Base-by-base conservation (phyloP, 495 filamentous ascomycete species). In the Collariella sp. region DNA sequence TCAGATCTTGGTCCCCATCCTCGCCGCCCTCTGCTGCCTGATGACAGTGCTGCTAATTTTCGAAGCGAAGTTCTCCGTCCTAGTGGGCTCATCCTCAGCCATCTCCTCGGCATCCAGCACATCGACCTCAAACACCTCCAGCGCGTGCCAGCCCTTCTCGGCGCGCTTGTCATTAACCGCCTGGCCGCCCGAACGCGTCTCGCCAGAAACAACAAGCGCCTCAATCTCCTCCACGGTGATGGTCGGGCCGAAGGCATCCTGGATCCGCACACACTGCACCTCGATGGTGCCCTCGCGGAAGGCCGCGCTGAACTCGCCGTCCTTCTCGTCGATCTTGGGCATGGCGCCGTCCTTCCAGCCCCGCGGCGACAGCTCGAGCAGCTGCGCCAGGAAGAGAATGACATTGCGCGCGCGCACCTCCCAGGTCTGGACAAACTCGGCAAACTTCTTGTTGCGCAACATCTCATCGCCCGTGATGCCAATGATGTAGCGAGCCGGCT, bases 81-180 rank as follows among this genome's bases (percentile, higher is more conserved):
- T 62, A 7, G 48, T 59, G 3, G 60, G 59, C 36, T 50, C 57
- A 16, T 65, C 78, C 26, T 31, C 26, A 7, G 76, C 64, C 29
- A 76, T 67, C 38, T 85, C 85, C 11, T 78, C 76, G 10, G 83
- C 76, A 67, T 90, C 83, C 18, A 96, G 78, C 33, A 96, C 90
- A 59, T 93, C 89, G n/a, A 97, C 86, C 67, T 93, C 89, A 65
- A 90, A 95, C 7, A 93, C 80, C 26, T 88, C 83, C 47, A 97
- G 72, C 34, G 68, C 63, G 33, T 73, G 62, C 89, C 89, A 97
- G 2, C 87, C 88, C 54, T 85, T 84, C 69, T 88, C 86, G 36
- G 63, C 71, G 46, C 93, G 79, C 63, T 85, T 86, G 2, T 82
- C 74, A 67, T 97, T 97, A 50, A 97, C 87, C 0, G 86, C 85